phyloP scores from a whole-genome alignment of 441 rosid genomes.

The Erodium moschatum region DNA sequence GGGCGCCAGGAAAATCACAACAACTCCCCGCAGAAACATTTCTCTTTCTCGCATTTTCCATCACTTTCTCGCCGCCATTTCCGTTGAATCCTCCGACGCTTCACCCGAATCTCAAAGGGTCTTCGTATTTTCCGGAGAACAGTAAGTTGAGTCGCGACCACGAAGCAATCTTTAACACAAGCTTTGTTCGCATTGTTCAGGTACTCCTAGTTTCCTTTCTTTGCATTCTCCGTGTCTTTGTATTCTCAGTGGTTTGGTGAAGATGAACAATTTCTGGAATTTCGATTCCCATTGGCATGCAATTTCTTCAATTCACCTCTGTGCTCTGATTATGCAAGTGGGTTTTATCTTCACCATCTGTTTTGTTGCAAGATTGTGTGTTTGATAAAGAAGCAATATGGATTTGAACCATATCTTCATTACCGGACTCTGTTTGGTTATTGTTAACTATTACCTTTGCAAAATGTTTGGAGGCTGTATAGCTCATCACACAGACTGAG shows the following conservation, averaged over 20 bases:
- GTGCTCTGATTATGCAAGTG: neutral
- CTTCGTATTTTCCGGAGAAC: neutral
- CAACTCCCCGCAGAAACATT: no score
- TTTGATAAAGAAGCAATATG: neutral
- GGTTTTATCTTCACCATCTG: neutral
- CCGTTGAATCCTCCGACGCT: neutral
- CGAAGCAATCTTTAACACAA: neutral
- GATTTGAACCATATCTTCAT: neutral
- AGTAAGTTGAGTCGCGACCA: neutral
- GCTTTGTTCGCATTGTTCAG: neutral
- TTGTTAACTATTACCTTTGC: neutral
- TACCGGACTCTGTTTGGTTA: neutral
- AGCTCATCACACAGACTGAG: neutral
- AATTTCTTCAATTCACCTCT: neutral
- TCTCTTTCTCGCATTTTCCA: neutral
- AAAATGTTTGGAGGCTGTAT: neutral
- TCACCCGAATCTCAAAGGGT: constrained; percentile 2
- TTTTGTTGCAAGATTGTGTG: neutral
- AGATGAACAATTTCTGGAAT: neutral
- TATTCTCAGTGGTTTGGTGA: neutral
- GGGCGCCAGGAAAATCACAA: no score
- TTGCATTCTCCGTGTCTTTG: neutral
- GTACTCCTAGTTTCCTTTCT: no score
- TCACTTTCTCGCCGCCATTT: constrained; percentile 7
- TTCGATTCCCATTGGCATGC: neutral